Evolutionary conservation across 2,329 filamentous ascomycete species (phyloP), one percentile per base, ranked within the genome.

Genomic region (Diaporthe ilicicola): DNA sequence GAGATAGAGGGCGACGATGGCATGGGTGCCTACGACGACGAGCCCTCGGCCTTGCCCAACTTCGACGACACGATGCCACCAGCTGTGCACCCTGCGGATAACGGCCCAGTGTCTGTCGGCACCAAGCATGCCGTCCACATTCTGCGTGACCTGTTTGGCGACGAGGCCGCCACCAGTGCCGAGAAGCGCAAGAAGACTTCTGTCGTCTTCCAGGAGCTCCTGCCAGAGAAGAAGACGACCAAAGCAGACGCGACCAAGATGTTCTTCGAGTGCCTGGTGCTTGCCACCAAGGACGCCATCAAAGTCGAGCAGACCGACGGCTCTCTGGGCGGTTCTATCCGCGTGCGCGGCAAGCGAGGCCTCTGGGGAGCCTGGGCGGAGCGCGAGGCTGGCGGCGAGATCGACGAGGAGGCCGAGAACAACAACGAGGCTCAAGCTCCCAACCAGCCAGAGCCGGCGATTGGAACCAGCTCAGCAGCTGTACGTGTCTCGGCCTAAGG

Each of bases 301-400:
- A 97, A 97, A 83, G 94, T 98, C 32, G 95, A 98, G 79, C 96
- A 99, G 82, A 88, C 89, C 61, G 85, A 91, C 73, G 88, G 88
- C 17, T 78, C 87, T 46, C 88, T 98, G 32, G 95, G 95, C 62
- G 93, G 91, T 3, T 89, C 92, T 17, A 94, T 99, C 77, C 88
- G 92, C 71, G 93, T 99, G 71, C 88, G 94, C 75, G 94, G 93
- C 71, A 99, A 99, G 88, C 90, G 94, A 76, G 95, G 94, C n/a
- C 90, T 99, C 2, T 99, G 96, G 95, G 96, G 95, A 66, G 91
- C 92, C 46, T 99, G 96, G 96, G 96, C 96, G 0, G 96, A 98
- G 85, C 85, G 87, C 46, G 89, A 91, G 79, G 89, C 89, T 54
- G 89, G 89, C 71, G 89, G 89, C 62, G 89, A 91, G 79, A 89